Base-by-base conservation (phyloP, 1,284 basidiomycete species). In the Ceratobasidium sp. region DNA sequence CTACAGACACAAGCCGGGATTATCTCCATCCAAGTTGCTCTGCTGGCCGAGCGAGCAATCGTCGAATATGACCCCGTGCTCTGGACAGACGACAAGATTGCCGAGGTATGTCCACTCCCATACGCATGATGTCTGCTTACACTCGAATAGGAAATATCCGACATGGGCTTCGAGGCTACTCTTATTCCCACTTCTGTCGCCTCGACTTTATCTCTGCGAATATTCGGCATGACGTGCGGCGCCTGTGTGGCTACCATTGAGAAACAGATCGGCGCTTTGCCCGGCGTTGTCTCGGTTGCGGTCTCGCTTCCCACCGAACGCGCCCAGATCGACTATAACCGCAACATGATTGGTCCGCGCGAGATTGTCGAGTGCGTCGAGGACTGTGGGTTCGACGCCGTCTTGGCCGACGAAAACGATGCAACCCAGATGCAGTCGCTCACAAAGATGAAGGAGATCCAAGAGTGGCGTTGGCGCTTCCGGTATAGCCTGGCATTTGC, bases 171-270 rank as follows among this genome's bases (percentile, higher is more conserved):
- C 76, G 94, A 95, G 77, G 93, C 94, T 0, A 85, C 88, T 0
- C 80, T 87, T 69, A 87, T 94, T 55, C 87, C 88, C 0, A 82
- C 85, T 3, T 77, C 83, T 45, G 83, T 85, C 29, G 81, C 85
- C 8, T 90, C 94, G 74, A 82, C 82, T 0, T 83, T 93, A 56
- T 87, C 85, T 10, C 83, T 97, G 31, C 87, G 87, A 34, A 85
- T 97, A 74, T 96, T 90, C 76, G 95, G 94, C 74, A 96, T 97
- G 93, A 94, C 91, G 25, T 95, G 91, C 75, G 87, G 89, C 6
- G 85, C 92, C 1, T 96, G 94, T 76, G 91, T 89, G 0, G 86
- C 86, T 17, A 87, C 90, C 4, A 86, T 97, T 68, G 93, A 96
- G 77, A 82, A 80, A 5, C 86, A 88, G 52, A 83, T 98, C 0